These are phyloP conservation scores for Ustilago xerochloae DNA, from an alignment of 1,284 basidiomycete species.

Conservation along the genomic window DNA sequence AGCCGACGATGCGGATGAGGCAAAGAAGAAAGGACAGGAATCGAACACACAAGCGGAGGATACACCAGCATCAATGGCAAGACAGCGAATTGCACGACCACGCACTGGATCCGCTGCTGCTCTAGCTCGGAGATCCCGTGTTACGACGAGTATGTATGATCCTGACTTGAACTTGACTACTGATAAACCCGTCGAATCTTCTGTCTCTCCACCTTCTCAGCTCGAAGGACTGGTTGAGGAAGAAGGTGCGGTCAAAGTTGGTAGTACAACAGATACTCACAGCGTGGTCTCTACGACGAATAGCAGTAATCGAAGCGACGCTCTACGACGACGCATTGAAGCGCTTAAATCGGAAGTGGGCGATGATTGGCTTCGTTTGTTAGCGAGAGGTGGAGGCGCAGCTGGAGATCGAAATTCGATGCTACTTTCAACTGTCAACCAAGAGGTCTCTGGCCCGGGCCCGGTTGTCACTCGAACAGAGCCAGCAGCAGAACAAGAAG, in stretches of 20 bases:
- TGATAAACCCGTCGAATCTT: too few relatives aligned
- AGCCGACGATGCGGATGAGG: neutral
- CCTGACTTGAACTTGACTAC: slow-evolving; percentile 26
- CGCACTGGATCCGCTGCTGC: slow-evolving; percentile 22
- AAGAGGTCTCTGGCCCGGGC: too few relatives aligned
- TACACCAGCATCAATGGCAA: slow-evolving; percentile 4
- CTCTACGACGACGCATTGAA: slow-evolving; percentile 59
- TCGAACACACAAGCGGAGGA: neutral
- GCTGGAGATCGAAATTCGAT: slow-evolving; percentile 10
- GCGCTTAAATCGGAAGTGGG: slow-evolving; percentile 61
- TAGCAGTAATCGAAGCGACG: slow-evolving; percentile 6
- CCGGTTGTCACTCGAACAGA: too few relatives aligned
- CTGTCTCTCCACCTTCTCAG: neutral
- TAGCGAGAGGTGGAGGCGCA: slow-evolving; percentile 31
- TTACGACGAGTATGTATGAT: slow-evolving; percentile 43
- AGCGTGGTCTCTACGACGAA: too few relatives aligned
- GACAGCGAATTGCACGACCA: slow-evolving; percentile 26
- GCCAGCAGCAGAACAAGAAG: neutral
- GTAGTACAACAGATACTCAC: too few relatives aligned
- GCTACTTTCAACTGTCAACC: neutral
- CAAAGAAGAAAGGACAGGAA: neutral
- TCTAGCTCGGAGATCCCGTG: slow-evolving; percentile 20
- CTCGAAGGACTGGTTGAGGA: neutral
- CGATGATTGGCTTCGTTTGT: slow-evolving; percentile 64
- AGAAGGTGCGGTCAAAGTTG: too few relatives aligned